phyloP scores from a whole-genome alignment of 2,329 filamentous ascomycete species.

The Hypoxylon sp. region DNA sequence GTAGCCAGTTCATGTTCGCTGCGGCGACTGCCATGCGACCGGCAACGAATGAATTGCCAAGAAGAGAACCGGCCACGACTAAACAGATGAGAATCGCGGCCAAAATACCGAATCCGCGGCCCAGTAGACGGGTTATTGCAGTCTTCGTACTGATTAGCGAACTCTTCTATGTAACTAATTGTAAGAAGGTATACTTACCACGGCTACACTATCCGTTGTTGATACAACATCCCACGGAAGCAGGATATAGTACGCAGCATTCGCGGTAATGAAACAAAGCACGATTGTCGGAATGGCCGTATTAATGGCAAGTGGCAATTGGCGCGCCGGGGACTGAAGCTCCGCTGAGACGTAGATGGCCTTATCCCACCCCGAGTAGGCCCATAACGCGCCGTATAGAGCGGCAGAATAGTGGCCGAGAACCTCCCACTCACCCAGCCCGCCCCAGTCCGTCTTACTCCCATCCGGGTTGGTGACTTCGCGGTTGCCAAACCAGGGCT shows the following conservation, averaged over 20 bases:
- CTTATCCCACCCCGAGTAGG: conserved; percentile 76
- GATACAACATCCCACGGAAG: conserved; percentile 70
- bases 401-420: conserved; percentile 71
- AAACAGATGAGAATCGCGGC: conserved; percentile 69
- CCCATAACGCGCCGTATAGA: conserved; percentile 72
- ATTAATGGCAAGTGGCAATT: conserved; percentile 72
- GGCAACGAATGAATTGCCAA: conserved; percentile 72
- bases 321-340: conserved; percentile 61
- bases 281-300: conserved; percentile 70
- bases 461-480: conserved; percentile 64
- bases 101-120: conserved; percentile 63
- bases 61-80: conserved; percentile 70
- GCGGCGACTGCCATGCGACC: conserved; percentile 72
- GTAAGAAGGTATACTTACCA: conserved; percentile 58
- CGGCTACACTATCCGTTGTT: conserved; percentile 70
- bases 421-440: conserved; percentile 66
- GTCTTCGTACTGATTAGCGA: conserved; percentile 55
- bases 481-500: conserved; percentile 67
- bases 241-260: conserved; percentile 71
- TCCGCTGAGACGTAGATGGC: conserved; percentile 68
- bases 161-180: conserved; percentile 36
- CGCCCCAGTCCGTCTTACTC: conserved; percentile 60
- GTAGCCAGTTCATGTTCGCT: conserved; percentile 64
- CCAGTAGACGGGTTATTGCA: conserved; percentile 66
- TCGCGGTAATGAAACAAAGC: conserved; percentile 69